Base-by-base conservation (phyloP, 1,139 yeast genomes). In the Yamadazyma trypodendri region DNA sequence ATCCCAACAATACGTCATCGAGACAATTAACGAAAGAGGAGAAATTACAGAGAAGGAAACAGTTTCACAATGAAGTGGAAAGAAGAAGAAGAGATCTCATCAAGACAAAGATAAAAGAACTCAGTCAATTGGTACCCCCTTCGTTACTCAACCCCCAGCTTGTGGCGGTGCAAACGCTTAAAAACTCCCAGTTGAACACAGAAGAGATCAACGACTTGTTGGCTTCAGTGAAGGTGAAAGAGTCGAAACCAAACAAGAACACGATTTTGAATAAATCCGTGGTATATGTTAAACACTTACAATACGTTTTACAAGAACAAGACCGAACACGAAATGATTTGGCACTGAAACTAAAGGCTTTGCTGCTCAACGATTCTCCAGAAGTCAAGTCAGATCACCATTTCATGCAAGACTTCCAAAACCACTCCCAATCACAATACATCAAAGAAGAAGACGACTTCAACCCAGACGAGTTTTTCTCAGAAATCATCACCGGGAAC, bases 41-140 rank as follows among this genome's bases (percentile, higher is more conserved):
- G 41, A 84, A 81, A 51, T 55, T 82, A 40, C 75, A 75, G 46
- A 72, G 92, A 51, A 72, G 90, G 50, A 66, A 89, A 45, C 90
- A 84, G 52, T 79, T 84, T 49, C 94, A 84, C 54, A 84, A 84
- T 54, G 92, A 89, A 1, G 94, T 84, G 4, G 94, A 84, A 56
- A 68, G 92, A 54, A 72, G 90, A 55, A 71, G 94, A 56, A 69
- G 94, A 48, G 94, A 84, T 53, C 64, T 84, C 49, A 84, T 84
- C 47, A 84, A 84, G 56, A 85, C 81, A 52, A 76, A 84, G 50
- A 84, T 84, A 43, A 81, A 82, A 54, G 90, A 83, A 45, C 60
- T 84, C 45, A 88, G 90, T 1, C 60, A 72, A 23, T 65, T 84
- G 34, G 86, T 84, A 0, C 94, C 94, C 0, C 88, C 88, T 1